Base-by-base conservation (phyloP, 257 asterid species). In the Solanum microdontum region DNA sequence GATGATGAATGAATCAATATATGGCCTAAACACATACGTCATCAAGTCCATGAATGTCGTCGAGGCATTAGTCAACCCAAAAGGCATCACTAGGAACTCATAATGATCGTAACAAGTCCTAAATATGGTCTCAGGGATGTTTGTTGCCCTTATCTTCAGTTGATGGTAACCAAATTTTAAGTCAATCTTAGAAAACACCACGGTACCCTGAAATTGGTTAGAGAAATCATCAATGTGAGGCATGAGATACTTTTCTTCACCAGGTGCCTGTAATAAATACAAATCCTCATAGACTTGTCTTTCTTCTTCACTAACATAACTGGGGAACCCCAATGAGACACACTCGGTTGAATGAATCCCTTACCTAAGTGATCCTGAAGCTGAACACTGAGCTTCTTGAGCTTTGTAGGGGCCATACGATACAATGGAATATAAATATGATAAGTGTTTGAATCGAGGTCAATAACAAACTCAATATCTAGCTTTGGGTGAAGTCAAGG, bases 321-420 rank as follows among this genome's bases (percentile, higher is more conserved):
- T 17, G 3, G 23, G 62, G n/a, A 51, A 17, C 4, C n/a, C 23
- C 4, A 6, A 51, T 4, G 9, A 2, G n/a, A 51, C n/a, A 17
- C n/a, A 51, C 9, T 17, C 2, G 10, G 9, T 6, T 4, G 0
- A 51, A 51, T 51, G n/a, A 51, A 51, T 51, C 60, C 62, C n/a
- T 51, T 15, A 51, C 62, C 23, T 51, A 51, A 51, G 23, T 15
- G 23, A 51, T 51, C 9, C 3, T 6, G 9, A 51, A 48, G 58
- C 3, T 51, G 0, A 51, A 51, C n/a, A 15, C 2, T 51, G 8
- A 51, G 23, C 6, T 51, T 15, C 8, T 51, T 51, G 62, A 51
- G 9, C 0, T 51, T 0, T 51, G 1, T 51, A 9, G 9, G 9
- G n/a, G 8, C 1, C n/a, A 51, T 6, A 51, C 4, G 8, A 51